Evolutionary conservation across 768 basidiomycete genomes (phyloP), one percentile per base, ranked within the genome.

Genomic region (Pleurotus pulmonarius): DNA sequence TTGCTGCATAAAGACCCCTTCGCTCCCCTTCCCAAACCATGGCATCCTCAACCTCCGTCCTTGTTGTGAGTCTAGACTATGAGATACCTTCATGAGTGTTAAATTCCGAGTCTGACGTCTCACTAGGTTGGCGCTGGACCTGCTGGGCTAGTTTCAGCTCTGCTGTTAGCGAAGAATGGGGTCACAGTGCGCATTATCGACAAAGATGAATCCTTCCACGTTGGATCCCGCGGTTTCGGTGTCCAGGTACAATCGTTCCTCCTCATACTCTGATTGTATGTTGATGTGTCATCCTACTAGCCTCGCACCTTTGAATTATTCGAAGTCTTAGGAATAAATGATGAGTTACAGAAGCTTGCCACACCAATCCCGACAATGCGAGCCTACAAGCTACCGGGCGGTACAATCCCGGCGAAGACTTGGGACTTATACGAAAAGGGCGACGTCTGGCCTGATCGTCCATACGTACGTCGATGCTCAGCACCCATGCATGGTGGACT

Each of bases 101-200:
- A 34, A 9, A 11, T 8, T 9, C 20, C 20, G 20, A 20, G 3
- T 20, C 29, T 34, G 29, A 34, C 29, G 15, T 49, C 8, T 29
- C n/a, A 24, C 6, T 46, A 58, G 62, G 56, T 59, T 41, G 59
- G 61, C 12, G 63, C 63, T 13, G 63, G 61, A 7, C 60, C 61
- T 7, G 12, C 59, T 3, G 72, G 73, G 9, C 64, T 73, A 4
- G 61, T 69, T 34, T 60, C 64, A 39, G 74, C 73, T 1, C 59
- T 72, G 9, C 52, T 63, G 0, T 66, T 75, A 4, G 58, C 65
- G 0, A 58, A 63, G 12, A 69, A 68, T 26, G 68, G 66, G 5
- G 57, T 75, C 11, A 60, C 63, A 34, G 69, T 73, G 18, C 70
- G 71, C 13, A 68, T 74, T 55, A 58, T 63, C 47, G 64, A 65